These are phyloP conservation scores for Colletotrichum echinochloae DNA, from an alignment of 2,329 filamentous ascomycete genomes.

Conservation along the genomic window DNA sequence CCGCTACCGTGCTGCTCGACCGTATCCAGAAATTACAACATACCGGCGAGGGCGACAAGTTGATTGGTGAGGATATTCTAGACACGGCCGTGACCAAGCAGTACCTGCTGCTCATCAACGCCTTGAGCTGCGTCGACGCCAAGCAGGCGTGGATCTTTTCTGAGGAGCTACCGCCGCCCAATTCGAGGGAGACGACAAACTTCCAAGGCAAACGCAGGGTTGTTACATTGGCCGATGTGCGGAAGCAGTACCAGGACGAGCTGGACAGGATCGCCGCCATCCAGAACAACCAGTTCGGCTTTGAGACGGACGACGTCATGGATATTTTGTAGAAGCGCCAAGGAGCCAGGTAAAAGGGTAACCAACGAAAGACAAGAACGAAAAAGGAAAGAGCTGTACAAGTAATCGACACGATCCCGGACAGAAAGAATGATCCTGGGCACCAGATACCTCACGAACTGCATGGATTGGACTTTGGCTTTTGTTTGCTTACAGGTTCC, in stretches of 20 bases:
- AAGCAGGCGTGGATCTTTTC: constrained; percentile 83
- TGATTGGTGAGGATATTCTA: constrained; percentile 66
- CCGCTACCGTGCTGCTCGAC: constrained; percentile 72
- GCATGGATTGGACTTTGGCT: constrained; percentile 40
- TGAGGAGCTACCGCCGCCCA: constrained; percentile 51
- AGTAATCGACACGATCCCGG: constrained; percentile 28
- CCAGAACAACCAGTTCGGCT: constrained; percentile 89
- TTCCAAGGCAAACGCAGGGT: constrained; percentile 73
- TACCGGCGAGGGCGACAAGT: constrained; percentile 69
- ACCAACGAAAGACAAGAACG: constrained; percentile 20
- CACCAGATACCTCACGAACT: constrained; percentile 42
- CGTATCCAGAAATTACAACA: constrained; percentile 71
- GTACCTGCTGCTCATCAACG: constrained; percentile 93
- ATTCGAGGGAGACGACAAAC: constrained; percentile 31
- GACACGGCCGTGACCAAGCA: constrained; percentile 77
- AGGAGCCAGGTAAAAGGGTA: neutral
- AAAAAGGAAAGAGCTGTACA: constrained; percentile 35
- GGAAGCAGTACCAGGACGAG: constrained; percentile 90
- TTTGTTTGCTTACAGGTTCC: constrained; percentile 44
- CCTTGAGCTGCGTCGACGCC: constrained; percentile 84
- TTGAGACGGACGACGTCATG: constrained; percentile 68
- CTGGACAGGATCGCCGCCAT: constrained; percentile 90
- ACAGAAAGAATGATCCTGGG: constrained; percentile 23
- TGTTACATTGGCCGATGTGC: constrained; percentile 85
- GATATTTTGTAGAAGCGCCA: constrained; percentile 56